Evolutionary conservation across 2,329 filamentous ascomycete species (phyloP), one percentile per base, ranked within the genome.

Genomic region (Fusarium austroafricanum): DNA sequence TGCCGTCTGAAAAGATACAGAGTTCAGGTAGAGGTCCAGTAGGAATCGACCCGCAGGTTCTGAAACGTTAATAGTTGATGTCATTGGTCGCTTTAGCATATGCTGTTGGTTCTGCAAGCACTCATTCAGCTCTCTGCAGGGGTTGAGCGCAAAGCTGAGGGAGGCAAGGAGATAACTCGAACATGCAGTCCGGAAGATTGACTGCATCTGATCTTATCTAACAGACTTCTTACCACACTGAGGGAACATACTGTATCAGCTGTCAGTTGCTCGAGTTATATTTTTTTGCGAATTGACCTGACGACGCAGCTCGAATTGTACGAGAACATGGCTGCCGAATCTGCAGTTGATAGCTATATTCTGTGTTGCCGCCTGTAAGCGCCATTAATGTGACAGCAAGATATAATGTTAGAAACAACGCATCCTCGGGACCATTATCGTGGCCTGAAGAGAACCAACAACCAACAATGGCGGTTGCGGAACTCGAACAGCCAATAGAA

Each of bases 41-140:
- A 64, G 53, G 23, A 42, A 21, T 31, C 20, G 53, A 23, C 47
- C 61, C 7, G 33, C 55, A 57, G 40, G 33, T 38, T 55, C 45
- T 50, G 65, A 68, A 68, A 68, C 65, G 9, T 3, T 11, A 2
- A 6, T 10, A 2, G 2, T 4, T 17, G 26, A 39, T 20, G 5
- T 10, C 21, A 68, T 68, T 71, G 74, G 81, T 20, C 79, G 83
- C 17, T 83, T 80, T 79, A 65, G 84, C 50, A 60, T 46, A 14
- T 65, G 69, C 44, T 68, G 78, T 47, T 67, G 62, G 65, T 68
- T 55, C 20, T 58, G 51, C 31, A 43, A 39, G 61, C 73, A 10
- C 78, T 45, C 40, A 23, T 21, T 55, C 33, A 43, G 54, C 39
- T 66, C 15, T 29, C 14, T 52, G 75, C 61, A 65, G 54, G 61